Percentiles rank a stretch among this genome's conserved stretches.
phyloP scores from a whole-genome alignment of 192 early-diverging fungal genomes.

The Coemansia furcata region DNA sequence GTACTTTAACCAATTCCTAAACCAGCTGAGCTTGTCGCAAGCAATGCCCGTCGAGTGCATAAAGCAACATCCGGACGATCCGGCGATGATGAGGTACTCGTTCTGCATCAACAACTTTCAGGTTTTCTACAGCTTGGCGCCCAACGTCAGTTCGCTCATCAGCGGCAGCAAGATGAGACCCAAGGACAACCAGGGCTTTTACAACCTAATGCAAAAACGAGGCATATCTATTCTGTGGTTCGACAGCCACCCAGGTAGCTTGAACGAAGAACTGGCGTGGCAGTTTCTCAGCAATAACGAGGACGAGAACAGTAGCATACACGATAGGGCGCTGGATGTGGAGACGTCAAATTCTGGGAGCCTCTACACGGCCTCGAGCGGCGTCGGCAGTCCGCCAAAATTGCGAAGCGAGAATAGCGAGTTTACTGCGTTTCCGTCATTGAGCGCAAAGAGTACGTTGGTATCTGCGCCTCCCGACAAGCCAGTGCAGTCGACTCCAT shows the following conservation, averaged over 20 bases:
- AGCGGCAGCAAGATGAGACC: constrained; percentile 21
- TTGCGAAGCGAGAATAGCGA: background rate
- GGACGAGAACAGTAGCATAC: background rate
- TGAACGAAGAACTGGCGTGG: constrained; percentile 33
- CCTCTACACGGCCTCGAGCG: background rate
- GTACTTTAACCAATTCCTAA: constrained; percentile 34
- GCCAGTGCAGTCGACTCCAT: background rate
- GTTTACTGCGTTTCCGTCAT: background rate
- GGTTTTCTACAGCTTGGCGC: constrained; percentile 43
- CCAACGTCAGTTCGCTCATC: constrained; percentile 48
- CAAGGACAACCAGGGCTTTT: constrained; percentile 33
- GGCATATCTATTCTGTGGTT: constrained; percentile 50
- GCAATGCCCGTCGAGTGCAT: constrained; percentile 13
- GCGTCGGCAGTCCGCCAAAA: background rate
- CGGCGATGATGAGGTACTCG: constrained; percentile 25
- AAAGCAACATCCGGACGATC: constrained; percentile 18
- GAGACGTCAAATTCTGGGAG: background rate
- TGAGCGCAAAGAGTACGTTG: background rate
- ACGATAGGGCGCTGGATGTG: background rate
- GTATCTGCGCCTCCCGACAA: background rate
- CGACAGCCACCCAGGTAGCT: constrained; percentile 22
- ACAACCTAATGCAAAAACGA: constrained; percentile 18
- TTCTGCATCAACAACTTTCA: constrained; percentile 31
- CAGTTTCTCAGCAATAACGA: constrained; percentile 21
- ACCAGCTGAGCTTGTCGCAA: constrained; percentile 14